phyloP scores from a whole-genome alignment of 345 rosid species.

The Atalantia buxifolia region DNA sequence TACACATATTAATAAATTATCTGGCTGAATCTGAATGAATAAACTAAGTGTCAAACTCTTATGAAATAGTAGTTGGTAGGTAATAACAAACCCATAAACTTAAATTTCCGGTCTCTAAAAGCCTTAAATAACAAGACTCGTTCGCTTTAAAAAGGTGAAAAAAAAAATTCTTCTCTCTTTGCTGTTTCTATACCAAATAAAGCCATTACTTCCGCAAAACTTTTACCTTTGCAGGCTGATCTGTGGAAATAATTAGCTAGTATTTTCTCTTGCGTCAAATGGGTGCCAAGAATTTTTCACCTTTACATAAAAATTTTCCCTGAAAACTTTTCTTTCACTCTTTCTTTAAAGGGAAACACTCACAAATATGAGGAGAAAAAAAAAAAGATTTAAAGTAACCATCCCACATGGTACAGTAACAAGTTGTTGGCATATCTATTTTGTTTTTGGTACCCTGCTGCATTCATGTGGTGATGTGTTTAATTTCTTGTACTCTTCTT shows the following conservation, averaged over 20 bases:
- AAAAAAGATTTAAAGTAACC: constrained; percentile 5
- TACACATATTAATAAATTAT: background rate
- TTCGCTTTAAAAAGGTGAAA: background rate
- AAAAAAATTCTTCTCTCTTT: background rate
- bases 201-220: background rate
- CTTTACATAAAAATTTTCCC: background rate
- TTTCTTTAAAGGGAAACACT: background rate
- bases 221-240: background rate
- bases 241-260: too few relatives aligned
- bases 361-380: background rate
- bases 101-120: background rate
- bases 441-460: constrained; percentile 24
- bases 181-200: background rate
- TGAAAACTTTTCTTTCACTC: constrained; percentile 20
- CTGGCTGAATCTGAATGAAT: background rate
- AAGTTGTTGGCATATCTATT: constrained; percentile 27
- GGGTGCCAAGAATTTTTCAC: constrained; percentile 17
- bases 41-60: background rate
- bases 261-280: constrained; percentile 17
- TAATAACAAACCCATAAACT: background rate
- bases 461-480: constrained; percentile 8
- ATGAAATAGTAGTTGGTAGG: background rate
- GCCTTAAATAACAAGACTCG: background rate
- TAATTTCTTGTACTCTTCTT: constrained; percentile 1
- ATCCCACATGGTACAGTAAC: constrained; percentile 10